Evolutionary conservation across 164 flowering plant genomes (phyloP), one percentile per base, ranked within the genome.

Genomic region (Dillenia suffruticosa): DNA sequence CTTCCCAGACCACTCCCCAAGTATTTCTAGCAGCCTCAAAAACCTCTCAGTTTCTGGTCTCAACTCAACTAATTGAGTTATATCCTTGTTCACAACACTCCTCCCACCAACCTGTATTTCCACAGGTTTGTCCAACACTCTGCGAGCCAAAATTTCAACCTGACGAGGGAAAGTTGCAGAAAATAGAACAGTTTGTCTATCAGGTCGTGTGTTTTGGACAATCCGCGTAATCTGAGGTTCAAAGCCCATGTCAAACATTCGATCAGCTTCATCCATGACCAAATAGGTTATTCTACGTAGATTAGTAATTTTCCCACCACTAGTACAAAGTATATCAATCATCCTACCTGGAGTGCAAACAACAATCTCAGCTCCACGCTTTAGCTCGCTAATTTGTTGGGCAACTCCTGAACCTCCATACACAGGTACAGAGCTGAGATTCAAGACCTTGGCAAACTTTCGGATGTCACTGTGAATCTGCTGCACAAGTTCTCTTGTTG

Each of bases 171-270:
- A 90, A 49, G 98, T 93, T 44, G 98, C 98, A 82, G 98, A 93
- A 66, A 93, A 93, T 6, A 93, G 90, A 11, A 93, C 96, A 65
- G 98, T 93, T 68, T 93, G 98, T 8, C 97, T 84, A 56, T 89
- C 96, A 40, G 97, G 98, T 16, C 88, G 71, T 14, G 85, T 90
- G 77, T 94, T 94, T 70, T 90, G 98, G 49, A 94, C 91, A 67
- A 94, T 90, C 58, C 96, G 74, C 51, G 98, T 87, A 13, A 94
- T 94, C 76, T 94, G 98, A 54, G 97, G 98, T 76, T 91, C 97
- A 75, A 94, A 91, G 45, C 98, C 98, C 98, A 94, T 87, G 74
- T 94, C 98, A 79, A 94, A 94, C 98, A 94, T 94, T 7, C 97
- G 75, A 75, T 92, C 98, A 59, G 97, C 98, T 81, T 92, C 98